Evolutionary conservation across 2,329 filamentous ascomycete species (phyloP), one percentile per base, ranked within the genome.

Genomic region (Hysterium pulicare): DNA sequence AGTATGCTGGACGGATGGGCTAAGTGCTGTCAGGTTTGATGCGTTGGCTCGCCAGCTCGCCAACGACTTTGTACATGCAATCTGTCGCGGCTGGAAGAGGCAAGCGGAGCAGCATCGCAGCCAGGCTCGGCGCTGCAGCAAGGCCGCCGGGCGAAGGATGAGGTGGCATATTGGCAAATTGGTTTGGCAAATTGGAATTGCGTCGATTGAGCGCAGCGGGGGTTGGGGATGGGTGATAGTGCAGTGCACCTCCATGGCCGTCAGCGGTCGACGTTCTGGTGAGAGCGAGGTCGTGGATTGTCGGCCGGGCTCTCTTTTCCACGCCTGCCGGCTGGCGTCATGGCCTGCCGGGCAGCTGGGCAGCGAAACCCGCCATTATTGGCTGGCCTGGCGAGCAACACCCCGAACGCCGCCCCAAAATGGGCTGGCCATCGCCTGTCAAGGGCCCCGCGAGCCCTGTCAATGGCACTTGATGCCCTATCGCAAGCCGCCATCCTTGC

Each of bases 11-110:
- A 59, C 53, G 55, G 56, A 51, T 58, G 58, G 61, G 62, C 61
- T 65, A 65, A 60, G 62, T 65, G 63, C 59, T 67, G 63, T 67
- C 63, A 65, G 60, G 55, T 50, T 58, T 67, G 62, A 66, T 66
- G 63, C 62, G 63, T 55, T 67, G 63, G 62, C 62, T 66, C 62
- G 61, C 63, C 59, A 62, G 59, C 57, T 55, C 61, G 62, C 58
- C 63, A 62, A 54, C 62, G 61, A 54, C 58, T 54, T 58, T 51
- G 53, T 53, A 45, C 59, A 62, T 60, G 61, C 56, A 67, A 65
- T 67, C 61, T 49, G 46, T 48, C 33, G 34, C 26, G 31, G 39
- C 47, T 65, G 53, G 59, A 58, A 54, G 50, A 50, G 57, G 60
- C 57, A 64, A 56, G 57, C 51, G 51, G 56, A 61, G 54, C 51